phyloP scores from a whole-genome alignment of 495 filamentous ascomycete species.

The Neurospora sp. region DNA sequence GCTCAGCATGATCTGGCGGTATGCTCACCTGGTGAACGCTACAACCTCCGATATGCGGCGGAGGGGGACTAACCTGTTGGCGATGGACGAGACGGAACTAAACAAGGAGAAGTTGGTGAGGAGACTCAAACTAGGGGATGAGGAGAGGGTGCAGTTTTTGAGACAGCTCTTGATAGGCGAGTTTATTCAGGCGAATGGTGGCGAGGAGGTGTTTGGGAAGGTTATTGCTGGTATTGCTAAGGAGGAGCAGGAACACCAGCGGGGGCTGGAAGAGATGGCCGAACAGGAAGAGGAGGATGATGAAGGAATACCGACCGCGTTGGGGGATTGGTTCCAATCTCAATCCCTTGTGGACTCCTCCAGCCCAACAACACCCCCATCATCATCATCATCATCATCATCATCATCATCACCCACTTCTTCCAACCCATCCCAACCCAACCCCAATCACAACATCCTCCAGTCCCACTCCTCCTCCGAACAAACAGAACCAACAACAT shows the following conservation, averaged over 20 bases:
- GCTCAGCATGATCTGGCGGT: slow-evolving; percentile 29
- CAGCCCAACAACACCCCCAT: not conserved
- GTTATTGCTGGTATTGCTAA: not conserved
- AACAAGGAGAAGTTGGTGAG: not conserved
- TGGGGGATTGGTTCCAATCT: not conserved
- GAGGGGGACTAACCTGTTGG: not conserved
- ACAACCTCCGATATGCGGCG: slow-evolving; percentile 14
- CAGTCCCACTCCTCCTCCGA: not conserved
- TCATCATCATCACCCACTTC: not conserved
- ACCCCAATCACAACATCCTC: not conserved
- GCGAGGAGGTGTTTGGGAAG: not conserved
- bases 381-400: not conserved
- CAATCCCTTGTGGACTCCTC: not conserved
- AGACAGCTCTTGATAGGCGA: not conserved
- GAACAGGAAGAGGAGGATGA: not conserved
- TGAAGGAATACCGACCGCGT: not conserved
- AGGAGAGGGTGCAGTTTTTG: slow-evolving; percentile 1
- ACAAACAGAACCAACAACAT: not conserved
- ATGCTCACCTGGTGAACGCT: slow-evolving; percentile 12
- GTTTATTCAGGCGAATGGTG: not conserved
- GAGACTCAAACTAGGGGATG: not conserved
- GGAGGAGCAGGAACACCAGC: not conserved
- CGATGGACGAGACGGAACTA: not conserved
- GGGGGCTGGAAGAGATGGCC: not conserved
- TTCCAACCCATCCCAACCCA: not conserved